Base-by-base conservation (phyloP, 768 basidiomycete genomes). In the Mycena epipterygia region DNA sequence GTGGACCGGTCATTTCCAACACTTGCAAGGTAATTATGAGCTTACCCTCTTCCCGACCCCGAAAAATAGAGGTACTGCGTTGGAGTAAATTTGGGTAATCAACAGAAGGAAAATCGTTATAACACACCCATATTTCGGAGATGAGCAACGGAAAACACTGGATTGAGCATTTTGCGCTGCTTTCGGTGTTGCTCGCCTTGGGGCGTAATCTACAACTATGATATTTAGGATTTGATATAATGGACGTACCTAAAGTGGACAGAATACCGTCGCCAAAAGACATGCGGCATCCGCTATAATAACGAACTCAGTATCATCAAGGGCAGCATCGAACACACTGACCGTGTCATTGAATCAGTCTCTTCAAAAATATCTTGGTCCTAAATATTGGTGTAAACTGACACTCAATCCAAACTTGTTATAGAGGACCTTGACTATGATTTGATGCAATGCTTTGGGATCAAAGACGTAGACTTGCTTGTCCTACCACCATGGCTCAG, bases 101-200 rank as follows among this genome's bases (percentile, higher is more conserved):
- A 27, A n/a, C 52, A 7, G 41, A 65, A 17, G 49, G 19, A 13
- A 35, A 23, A 48, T n/a, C n/a, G n/a, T 13, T 1, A 35, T 25
- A 46, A 67, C 76, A 49, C 62, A 81, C 83, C 71, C 81, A 83
- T 80, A 35, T 82, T 70, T 17, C 84, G 82, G 79, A 86, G 79
- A 68, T 86, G 83, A 0, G 75, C 72, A 21, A 76, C 76, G 1
- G 84, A 84, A 69, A 87, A 87, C 0, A 85, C 82, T 0, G 86
- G 85, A 59, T 83, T 85, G 21, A 87, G 73, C 74, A 86, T 80
- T 68, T 84, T 86, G 35, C 84, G 76, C 68, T 85, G 85, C 48
- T 78, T 82, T 27, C 80, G 77, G 65, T 86, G 85, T 16, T 81
- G 79, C 17, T 84, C 82, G 16, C 85, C 85, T 84, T 21, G 41